phyloP scores from a whole-genome alignment of 2,329 filamentous ascomycete species.

The Penicillium verrucosum region DNA sequence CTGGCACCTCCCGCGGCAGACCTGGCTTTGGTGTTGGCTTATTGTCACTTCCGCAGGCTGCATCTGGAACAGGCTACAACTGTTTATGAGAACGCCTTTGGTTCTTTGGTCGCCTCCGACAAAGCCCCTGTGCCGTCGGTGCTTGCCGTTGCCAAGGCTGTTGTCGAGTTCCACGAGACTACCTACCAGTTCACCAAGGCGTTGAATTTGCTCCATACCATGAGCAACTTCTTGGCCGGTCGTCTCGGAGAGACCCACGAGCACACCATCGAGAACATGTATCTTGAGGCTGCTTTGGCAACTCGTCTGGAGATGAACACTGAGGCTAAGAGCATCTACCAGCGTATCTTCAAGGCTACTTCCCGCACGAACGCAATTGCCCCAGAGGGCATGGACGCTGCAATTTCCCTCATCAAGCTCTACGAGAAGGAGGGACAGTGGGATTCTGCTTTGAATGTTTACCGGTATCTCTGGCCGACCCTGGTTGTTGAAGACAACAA shows the following conservation, averaged over 20 bases:
- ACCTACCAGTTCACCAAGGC: conserved; percentile 38
- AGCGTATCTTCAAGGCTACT: conserved; percentile 43
- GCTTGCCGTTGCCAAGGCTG: conserved; percentile 33
- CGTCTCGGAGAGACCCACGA: conserved; percentile 40
- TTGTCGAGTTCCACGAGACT: conserved; percentile 38
- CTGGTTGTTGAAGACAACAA: conserved; percentile 44
- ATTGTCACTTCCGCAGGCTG: conserved; percentile 35
- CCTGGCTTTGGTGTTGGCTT: conserved; percentile 33
- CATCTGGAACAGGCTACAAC: conserved; percentile 28
- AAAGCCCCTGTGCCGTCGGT: conserved; percentile 32
- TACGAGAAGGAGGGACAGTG: conserved; percentile 48
- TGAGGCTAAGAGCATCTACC: conserved; percentile 43
- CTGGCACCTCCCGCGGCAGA: conserved; percentile 32
- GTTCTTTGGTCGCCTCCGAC: conserved; percentile 31
- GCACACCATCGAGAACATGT: conserved; percentile 48
- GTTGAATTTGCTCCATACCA: conserved; percentile 28
- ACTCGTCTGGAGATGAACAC: conserved; percentile 40
- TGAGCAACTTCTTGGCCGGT: conserved; percentile 33
- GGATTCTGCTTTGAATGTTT: conserved; percentile 47
- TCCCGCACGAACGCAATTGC: conserved; percentile 30
- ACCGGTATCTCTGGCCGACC: conserved; percentile 48
- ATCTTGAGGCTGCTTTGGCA: conserved; percentile 47
- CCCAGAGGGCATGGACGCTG: conserved; percentile 47
- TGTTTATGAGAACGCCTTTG: conserved; percentile 37
- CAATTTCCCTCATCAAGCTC: conserved; percentile 44